Conservation (phyloP, 805 yeast species). For the Candida ulmi region DNA sequence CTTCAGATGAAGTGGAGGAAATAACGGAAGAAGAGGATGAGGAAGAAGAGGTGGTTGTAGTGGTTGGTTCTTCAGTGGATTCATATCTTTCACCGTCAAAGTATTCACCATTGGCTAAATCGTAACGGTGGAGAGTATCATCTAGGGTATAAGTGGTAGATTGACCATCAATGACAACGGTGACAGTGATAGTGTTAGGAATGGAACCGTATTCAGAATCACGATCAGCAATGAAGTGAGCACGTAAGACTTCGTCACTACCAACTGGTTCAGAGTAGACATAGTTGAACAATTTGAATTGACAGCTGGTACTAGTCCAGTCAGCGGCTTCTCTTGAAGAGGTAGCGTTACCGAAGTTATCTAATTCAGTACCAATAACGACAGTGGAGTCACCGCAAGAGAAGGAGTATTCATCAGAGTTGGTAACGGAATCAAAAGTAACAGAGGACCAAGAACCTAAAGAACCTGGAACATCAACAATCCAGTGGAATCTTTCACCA, state of each 20-base stretch:
- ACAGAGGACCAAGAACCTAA: neutral
- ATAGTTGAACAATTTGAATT: neutral
- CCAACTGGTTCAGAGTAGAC: neutral
- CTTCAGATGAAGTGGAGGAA: neutral
- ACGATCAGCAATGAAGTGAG: neutral
- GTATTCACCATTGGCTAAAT: neutral
- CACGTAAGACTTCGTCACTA: neutral
- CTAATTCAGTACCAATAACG: neutral
- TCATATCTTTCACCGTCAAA: neutral
- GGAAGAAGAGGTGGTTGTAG: neutral
- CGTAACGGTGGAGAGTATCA: neutral
- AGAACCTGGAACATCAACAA: neutral
- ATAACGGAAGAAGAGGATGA: neutral
- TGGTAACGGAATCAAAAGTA: neutral
- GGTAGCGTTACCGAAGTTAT: neutral
- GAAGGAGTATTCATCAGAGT: neutral
- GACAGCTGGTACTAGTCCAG: neutral
- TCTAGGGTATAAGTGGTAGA: neutral
- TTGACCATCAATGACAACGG: neutral
- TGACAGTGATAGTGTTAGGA: neutral
- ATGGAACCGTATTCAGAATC: neutral
- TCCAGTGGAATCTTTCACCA: neutral
- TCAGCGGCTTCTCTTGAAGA: neutral
- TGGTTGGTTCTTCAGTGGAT: too few relatives aligned
- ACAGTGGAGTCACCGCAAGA: neutral